Base-by-base conservation (phyloP, 306 rosid genomes). In the Dryas octopetala region DNA sequence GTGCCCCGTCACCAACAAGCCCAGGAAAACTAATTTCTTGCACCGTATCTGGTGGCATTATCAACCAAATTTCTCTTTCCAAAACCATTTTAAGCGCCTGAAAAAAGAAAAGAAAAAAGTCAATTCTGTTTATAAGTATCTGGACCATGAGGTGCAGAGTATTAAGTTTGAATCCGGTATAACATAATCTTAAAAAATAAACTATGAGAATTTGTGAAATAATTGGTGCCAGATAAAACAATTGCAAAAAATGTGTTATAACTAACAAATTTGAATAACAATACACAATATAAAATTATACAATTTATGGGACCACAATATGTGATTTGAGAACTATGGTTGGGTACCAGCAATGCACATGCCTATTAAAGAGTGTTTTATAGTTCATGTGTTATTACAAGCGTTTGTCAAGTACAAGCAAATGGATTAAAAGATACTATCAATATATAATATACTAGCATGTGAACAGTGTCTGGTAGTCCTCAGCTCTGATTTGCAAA, bases 81-180 rank as follows among this genome's bases (percentile, higher is more conserved):
- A 96, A 81, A 74, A 96, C 99, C 99, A 96, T 89, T 88, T 89
- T 90, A 53, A 92, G 91, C 5, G 99, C 99, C 99, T 96, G 77
- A 68, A 83, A 71, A 70, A 74, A 79, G 23, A 19, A 19, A 75
- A 44, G 61, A 68, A 32, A 65, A 50, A 44, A 4, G 28, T 59
- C 40, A 76, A 17, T 61, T 51, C 6, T 17, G 14, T 9, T 43
- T 6, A 26, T 67, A 63, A 44, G 45, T 57, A 44, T 66, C 57
- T 57, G 59, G 57, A 62, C 26, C 3, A 4, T 45, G 66, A 23
- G 57, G 53, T 49, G 28, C 11, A 3, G 16, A 8, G 63, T 17
- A 10, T 38, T 38, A 38, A 38, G 60, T 12, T n/a, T 10, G 9
- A 28, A 45, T 10, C 19, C 49, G 47, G 12, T 49, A 13, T 14